Evolutionary conservation across 2,329 filamentous ascomycete genomes (phyloP), one percentile per base, ranked within the genome.

Genomic region (Xylariaceae sp.): DNA sequence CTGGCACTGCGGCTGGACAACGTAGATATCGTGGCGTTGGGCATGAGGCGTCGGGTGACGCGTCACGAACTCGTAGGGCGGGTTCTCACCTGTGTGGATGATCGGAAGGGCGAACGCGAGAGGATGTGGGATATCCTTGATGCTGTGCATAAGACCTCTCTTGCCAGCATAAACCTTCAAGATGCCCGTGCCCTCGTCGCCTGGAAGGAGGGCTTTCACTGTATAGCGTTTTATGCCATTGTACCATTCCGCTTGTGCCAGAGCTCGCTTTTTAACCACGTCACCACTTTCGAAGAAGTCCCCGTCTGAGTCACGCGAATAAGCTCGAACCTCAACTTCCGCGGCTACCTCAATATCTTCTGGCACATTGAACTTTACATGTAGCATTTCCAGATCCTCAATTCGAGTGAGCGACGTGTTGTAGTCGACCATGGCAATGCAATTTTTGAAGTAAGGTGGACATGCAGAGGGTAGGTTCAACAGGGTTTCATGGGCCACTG

Each of bases 11-110:
- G 96, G 95, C 71, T 98, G 95, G 40, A 93, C 91, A 62, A 99
- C 91, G 74, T 99, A 99, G 56, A 99, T 87, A 72, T 99, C 95
- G 74, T 99, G 93, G 37, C 94, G 87, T 71, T 96, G 92, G n/a
- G 95, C 95, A 73, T 99, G 95, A 7, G 95, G 95, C 2, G 95
- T 99, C 6, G 96, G 96, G 72, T 99, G 95, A 4, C 95, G 87
- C 34, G 89, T 89, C 41, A 97, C 83, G 74, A 98, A 99, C 57
- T 96, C 92, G 74, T 96, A 99, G 0, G 91, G 86, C 3, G 95
- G 95, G 70, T 99, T 99, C 66, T 94, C 90, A 58, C 95, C 95
- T 0, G 87, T 89, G 74, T 99, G 95, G 33, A 92, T 84, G 48
- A 99, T 87, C 1, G 95, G 94, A n/a, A 99, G 77, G 3, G 92